Conservation (phyloP, 169 alveolate genomes). For the Plasmodium knowlesi region DNA sequence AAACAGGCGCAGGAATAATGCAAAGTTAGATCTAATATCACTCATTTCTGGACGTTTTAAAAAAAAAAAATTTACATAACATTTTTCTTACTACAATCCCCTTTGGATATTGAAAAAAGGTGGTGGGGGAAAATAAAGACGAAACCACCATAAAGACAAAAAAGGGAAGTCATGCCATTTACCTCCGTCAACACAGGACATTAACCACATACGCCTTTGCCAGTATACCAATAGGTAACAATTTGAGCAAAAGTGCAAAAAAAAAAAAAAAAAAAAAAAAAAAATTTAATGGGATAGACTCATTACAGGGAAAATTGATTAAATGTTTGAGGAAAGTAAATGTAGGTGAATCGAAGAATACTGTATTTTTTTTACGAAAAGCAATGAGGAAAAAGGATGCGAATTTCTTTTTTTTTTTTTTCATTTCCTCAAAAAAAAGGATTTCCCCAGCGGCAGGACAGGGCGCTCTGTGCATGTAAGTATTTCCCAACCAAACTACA, state of each 20-base stretch:
- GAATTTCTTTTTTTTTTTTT: not conserved
- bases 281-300: not conserved
- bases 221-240: not conserved
- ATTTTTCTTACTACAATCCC: not conserved
- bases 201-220: not conserved
- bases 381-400: not conserved
- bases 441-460: not conserved
- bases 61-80: not conserved
- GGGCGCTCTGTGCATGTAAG: not conserved
- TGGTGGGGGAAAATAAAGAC: not conserved
- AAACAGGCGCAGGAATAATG: not conserved
- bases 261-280: not conserved
- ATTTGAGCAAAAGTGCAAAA: not conserved
- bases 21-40: not conserved
- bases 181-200: not conserved
- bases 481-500: not conserved
- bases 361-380: not conserved
- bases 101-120: not conserved
- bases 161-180: not conserved
- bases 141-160: not conserved
- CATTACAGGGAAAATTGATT: not conserved
- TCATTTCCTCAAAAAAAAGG: not conserved
- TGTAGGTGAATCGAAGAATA: not conserved
- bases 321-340: not conserved
- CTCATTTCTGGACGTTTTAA: not conserved